Conservation (phyloP, 352 stramenopile species). For the Globisporangium lucens region DNA sequence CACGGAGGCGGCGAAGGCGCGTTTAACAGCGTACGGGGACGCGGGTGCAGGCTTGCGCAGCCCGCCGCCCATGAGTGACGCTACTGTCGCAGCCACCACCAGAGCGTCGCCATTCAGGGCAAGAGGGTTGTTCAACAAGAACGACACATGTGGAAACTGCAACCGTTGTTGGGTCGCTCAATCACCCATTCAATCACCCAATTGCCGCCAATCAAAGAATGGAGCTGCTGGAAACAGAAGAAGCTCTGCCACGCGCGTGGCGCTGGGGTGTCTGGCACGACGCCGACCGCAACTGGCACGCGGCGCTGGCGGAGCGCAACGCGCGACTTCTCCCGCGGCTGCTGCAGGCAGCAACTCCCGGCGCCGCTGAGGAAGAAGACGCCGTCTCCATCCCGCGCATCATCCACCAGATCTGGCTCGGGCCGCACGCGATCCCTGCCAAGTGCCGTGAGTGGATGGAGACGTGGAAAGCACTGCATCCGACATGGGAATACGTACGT, state of each 20-base stretch:
- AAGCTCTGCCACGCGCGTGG: slow-evolving; percentile 15
- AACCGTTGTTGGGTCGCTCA: not conserved
- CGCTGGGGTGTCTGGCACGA: slow-evolving; percentile 36
- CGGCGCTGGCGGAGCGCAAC: slow-evolving; percentile 23
- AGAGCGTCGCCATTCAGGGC: not conserved
- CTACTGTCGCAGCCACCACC: not conserved
- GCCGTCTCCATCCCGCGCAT: slow-evolving; percentile 30
- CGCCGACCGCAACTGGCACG: slow-evolving; percentile 26
- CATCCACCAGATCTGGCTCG: slow-evolving; percentile 80
- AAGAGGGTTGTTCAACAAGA: not conserved
- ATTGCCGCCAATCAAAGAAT: not conserved
- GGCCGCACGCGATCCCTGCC: slow-evolving; percentile 24
- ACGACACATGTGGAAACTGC: not conserved
- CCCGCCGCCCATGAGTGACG: slow-evolving; percentile 35
- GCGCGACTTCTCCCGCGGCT: slow-evolving; percentile 7
- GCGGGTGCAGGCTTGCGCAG: slow-evolving; percentile 34
- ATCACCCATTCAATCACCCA: slow-evolving; percentile 7
- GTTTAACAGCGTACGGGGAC: slow-evolving; percentile 23
- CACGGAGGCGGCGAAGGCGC: slow-evolving; percentile 18
- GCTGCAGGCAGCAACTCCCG: not conserved
- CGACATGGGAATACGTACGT: slow-evolving; percentile 33
- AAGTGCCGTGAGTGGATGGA: slow-evolving; percentile 36
- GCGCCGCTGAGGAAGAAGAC: not conserved
- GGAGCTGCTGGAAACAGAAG: not conserved
- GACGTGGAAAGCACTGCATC: slow-evolving; percentile 42